A percentile compares a stretch with the other conserved stretches of the same genome.
Evolutionary conservation across 2,329 filamentous ascomycete genomes (phyloP).

Genomic region (Grosmannia clavigera): DNA sequence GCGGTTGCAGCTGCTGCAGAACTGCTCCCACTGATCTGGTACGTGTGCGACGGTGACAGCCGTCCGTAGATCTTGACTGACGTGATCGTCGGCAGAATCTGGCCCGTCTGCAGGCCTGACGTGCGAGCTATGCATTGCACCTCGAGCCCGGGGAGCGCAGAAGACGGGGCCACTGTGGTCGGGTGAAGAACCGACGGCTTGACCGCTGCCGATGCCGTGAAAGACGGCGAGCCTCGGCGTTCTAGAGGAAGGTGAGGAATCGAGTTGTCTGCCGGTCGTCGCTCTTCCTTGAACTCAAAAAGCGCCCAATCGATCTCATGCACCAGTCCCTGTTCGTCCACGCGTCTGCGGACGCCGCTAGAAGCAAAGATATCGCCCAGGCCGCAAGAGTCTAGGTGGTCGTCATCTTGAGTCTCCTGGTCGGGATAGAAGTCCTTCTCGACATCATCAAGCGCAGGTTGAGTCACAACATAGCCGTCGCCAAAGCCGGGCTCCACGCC

Average conservation of each 20-base stretch:
- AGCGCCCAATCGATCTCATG: conserved; percentile 96
- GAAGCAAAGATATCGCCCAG: conserved; percentile 81
- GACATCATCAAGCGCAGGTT: conserved; percentile 82
- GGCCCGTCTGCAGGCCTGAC: conserved; percentile 67
- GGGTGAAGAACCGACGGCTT: conserved; percentile 29
- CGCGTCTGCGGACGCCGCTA: conserved; percentile 72
- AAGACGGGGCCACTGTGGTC: conserved; percentile 44
- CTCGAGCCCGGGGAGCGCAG: conserved; percentile 56
- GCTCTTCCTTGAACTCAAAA: conserved; percentile 62
- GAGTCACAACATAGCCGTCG: conserved; percentile 71
- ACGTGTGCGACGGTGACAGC: conserved; percentile 62
- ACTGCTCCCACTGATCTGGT: conserved; percentile 30
- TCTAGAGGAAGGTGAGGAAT: conserved; percentile 35
- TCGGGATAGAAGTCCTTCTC: conserved; percentile 71
- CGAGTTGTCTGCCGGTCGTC: conserved; percentile 59
- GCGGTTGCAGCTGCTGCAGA: background rate
- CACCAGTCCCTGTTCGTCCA: conserved; percentile 53
- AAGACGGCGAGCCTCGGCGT: conserved; percentile 3
- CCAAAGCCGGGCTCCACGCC: conserved; percentile 65
- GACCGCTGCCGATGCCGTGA: background rate
- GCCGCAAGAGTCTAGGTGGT: conserved; percentile 69
- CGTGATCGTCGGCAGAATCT: conserved; percentile 64
- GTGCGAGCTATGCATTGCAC: conserved; percentile 87
- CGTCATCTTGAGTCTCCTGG: conserved; percentile 58
- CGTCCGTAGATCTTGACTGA: conserved; percentile 83